These are phyloP conservation scores for Boletus vermiculosoides DNA, from an alignment of 768 basidiomycete species.

Conservation along the genomic window DNA sequence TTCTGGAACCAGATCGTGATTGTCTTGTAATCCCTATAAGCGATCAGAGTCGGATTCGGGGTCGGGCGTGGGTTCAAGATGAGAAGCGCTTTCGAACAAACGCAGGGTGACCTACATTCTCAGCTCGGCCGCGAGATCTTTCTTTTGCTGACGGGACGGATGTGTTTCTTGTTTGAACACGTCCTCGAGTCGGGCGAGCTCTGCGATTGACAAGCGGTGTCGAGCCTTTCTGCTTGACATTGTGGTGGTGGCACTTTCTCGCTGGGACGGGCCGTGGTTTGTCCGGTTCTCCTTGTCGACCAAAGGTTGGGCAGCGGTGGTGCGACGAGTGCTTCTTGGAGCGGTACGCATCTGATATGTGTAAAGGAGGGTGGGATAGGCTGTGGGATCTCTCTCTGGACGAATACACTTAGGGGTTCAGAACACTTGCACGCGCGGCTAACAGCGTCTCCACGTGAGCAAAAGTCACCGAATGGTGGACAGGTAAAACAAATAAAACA, in stretches of 20 bases:
- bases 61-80: too few relatives aligned
- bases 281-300: slow-evolving; percentile 19
- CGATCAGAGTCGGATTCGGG: too few relatives aligned
- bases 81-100: background rate
- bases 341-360: slow-evolving; percentile 25
- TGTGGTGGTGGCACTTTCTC: background rate
- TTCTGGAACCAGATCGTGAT: slow-evolving; percentile 83
- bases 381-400: slow-evolving; percentile 14
- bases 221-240: slow-evolving; percentile 29
- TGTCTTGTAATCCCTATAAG: slow-evolving; percentile 42
- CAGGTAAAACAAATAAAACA: background rate
- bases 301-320: slow-evolving; percentile 7
- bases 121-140: slow-evolving; percentile 27
- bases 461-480: slow-evolving; percentile 1
- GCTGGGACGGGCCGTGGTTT: background rate
- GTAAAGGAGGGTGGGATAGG: slow-evolving; percentile 23
- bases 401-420: slow-evolving; percentile 1
- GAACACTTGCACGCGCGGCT: slow-evolving; percentile 19
- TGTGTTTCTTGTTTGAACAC: slow-evolving; percentile 30
- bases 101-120: slow-evolving; percentile 23
- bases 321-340: slow-evolving; percentile 29
- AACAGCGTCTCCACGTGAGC: slow-evolving; percentile 23
- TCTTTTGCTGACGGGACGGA: slow-evolving; percentile 31
- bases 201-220: slow-evolving; percentile 37
- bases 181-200: slow-evolving; percentile 29